These are phyloP conservation scores for Podila epigama DNA, from an alignment of 192 early-diverging fungal species.

Conservation along the genomic window DNA sequence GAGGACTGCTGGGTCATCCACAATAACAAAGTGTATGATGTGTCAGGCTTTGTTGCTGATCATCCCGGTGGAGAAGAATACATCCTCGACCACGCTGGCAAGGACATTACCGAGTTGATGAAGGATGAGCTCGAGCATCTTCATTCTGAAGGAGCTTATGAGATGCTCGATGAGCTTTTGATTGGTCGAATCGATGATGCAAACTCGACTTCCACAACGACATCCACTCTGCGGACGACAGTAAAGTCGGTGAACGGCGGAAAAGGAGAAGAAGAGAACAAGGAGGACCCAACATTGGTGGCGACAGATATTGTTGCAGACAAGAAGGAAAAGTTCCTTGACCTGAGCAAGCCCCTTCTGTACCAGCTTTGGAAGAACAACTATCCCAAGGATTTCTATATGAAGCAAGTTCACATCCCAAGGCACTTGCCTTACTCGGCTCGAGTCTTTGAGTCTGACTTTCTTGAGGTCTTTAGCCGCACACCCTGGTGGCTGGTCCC, in stretches of 20 bases:
- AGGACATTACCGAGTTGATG: constrained; percentile 82
- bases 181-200: constrained; percentile 62
- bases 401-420: constrained; percentile 89
- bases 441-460: constrained; percentile 79
- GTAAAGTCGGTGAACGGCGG: background rate
- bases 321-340: constrained; percentile 71
- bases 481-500: constrained; percentile 93
- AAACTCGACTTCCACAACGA: background rate
- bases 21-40: constrained; percentile 83
- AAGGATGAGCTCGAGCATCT: constrained; percentile 77
- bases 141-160: constrained; percentile 87
- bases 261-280: background rate
- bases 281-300: background rate
- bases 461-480: constrained; percentile 79
- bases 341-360: constrained; percentile 81
- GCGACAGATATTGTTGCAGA: constrained; percentile 28
- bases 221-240: background rate
- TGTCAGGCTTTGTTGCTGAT: constrained; percentile 85
- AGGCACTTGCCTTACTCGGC: constrained; percentile 77
- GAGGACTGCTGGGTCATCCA: constrained; percentile 84
- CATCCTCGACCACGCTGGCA: constrained; percentile 86
- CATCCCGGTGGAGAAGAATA: constrained; percentile 94
- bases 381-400: constrained; percentile 81
- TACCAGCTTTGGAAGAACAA: constrained; percentile 75
- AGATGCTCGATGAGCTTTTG: constrained; percentile 82